Conservation (phyloP, 2,329 filamentous ascomycete genomes). For the Botrytis elliptica region DNA sequence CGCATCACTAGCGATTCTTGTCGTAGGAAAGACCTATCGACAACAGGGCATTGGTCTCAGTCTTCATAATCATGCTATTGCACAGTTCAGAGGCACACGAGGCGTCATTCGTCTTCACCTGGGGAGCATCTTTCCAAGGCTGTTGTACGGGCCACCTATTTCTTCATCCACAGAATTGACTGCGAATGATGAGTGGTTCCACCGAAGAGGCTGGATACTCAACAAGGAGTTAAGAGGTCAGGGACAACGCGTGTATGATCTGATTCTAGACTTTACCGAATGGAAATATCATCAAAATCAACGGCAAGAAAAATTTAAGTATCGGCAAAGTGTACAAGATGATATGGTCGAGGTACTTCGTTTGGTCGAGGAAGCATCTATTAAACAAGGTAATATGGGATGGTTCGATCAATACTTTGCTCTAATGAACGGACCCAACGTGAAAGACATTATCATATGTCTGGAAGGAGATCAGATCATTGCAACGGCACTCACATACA, state of each 20-base stretch:
- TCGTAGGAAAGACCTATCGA: slow-evolving; percentile 51
- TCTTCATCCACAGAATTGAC: slow-evolving; percentile 37
- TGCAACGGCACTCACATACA: slow-evolving; percentile 55
- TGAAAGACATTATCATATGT: slow-evolving; percentile 55
- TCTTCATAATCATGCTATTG: slow-evolving; percentile 53
- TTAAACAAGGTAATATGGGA: slow-evolving; percentile 49
- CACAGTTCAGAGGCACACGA: slow-evolving; percentile 49
- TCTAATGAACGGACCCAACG: slow-evolving; percentile 48
- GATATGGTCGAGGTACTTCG: slow-evolving; percentile 50
- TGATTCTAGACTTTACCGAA: slow-evolving; percentile 53
- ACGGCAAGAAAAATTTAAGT: slow-evolving; percentile 45
- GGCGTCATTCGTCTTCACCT: slow-evolving; percentile 56
- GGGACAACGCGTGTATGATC: slow-evolving; percentile 53
- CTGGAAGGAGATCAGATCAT: slow-evolving; percentile 50
- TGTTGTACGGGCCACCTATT: slow-evolving; percentile 53
- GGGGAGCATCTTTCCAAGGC: slow-evolving; percentile 57
- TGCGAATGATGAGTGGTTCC: slow-evolving; percentile 51
- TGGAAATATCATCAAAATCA: slow-evolving; percentile 43
- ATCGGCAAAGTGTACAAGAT: slow-evolving; percentile 31
- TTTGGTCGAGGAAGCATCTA: slow-evolving; percentile 51
- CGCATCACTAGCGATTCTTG: slow-evolving; percentile 54
- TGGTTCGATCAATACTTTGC: slow-evolving; percentile 61
- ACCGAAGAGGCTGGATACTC: slow-evolving; percentile 53
- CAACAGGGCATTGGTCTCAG: slow-evolving; percentile 52
- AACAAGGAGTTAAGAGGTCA: slow-evolving; percentile 46